Evolutionary conservation across 2,329 filamentous ascomycete species (phyloP), one percentile per base, ranked within the genome.

Genomic region (Tolypocladium capitatum): DNA sequence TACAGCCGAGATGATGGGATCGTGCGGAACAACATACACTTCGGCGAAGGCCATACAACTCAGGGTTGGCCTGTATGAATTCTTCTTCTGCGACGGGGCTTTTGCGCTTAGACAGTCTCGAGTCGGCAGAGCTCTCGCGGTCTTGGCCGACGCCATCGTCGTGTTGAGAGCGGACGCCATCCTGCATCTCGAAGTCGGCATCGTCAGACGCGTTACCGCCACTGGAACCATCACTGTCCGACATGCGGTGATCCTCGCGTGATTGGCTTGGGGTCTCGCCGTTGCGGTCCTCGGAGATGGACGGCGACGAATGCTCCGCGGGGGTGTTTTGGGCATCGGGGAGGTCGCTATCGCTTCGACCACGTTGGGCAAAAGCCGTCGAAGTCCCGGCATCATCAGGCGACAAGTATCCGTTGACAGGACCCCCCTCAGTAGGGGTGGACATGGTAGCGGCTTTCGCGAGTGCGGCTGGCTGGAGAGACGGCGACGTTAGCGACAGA

Each of bases 1-100:
- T 48, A 38, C 45, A 38, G 46, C 46, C 45, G 50, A 46, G 31
- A 52, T 49, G 52, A 53, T 54, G 53, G 46, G 10, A 50, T 58
- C 56, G 56, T 55, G 42, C 21, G 30, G 18, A 44, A 20, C 5
- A 30, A 68, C 84, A 53, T 82, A 92, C 90, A 71, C 92, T 98
- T 70, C 92, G 80, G 57, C 92, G 81, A 56, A 98, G 74, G 43
- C 92, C 92, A 70, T 97, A 98, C 9, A 98, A 74, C 68, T 95
- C 89, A 41, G 92, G 92, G 60, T 98, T 94, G 60, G 87, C 85
- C 58, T 83, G 78, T 58, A 97, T 95, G 61, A 82, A 90, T 43
- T 89, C 83, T 50, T 92, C 84, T 57, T 92, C 86, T 46, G 83
- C 81, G 34, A 78, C 63, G 61, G 74, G 64, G 55, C 74, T 67